Evolutionary conservation across 2,329 filamentous ascomycete species (phyloP), one percentile per base, ranked within the genome.

Genomic region (Pseudogymnoascus sp.): DNA sequence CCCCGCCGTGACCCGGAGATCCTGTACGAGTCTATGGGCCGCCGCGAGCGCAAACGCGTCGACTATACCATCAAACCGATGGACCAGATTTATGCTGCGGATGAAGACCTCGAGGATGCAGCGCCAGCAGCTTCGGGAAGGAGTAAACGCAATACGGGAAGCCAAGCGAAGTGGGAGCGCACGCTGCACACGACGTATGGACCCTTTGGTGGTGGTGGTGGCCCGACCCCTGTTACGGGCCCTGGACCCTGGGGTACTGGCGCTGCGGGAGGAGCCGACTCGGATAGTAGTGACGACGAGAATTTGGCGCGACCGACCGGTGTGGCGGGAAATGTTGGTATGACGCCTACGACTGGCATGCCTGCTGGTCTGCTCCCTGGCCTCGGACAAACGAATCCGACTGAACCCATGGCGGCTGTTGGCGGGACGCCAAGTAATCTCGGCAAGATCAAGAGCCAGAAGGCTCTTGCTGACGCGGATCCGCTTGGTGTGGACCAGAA

Each of bases 231-330:
- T 38, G 66, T 72, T 19, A 72, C 74, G 64, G 82, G 86, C 33
- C 86, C 81, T 65, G 91, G 90, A 1, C 87, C 89, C 4, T 90
- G 87, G 79, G 89, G 87, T 63, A 85, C 85, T 47, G 88, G 84
- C 11, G 89, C 89, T 21, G 85, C 85, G 65, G 92, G 88, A 29
- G 90, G 89, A 62, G 89, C 87, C 7, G 95, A 97, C 70, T 96
- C 93, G 5, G 95, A 99, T 73, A 97, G 92, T 74, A 99, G 95
- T 73, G 95, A 99, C 70, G 95, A 99, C 68, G 95, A 99, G 72
- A 86, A 85, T 75, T 81, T 83, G 67, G 85, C 87, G 67, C 84
- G 88, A 65, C 84, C 81, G 60, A 59, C 81, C 75, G 74, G 77
- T 65, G 75, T 78, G 47, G 88, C 87, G 53, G 89, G 87, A 53